phyloP scores from a whole-genome alignment of 1,284 basidiomycete species.

The Tausonia pullulans region DNA sequence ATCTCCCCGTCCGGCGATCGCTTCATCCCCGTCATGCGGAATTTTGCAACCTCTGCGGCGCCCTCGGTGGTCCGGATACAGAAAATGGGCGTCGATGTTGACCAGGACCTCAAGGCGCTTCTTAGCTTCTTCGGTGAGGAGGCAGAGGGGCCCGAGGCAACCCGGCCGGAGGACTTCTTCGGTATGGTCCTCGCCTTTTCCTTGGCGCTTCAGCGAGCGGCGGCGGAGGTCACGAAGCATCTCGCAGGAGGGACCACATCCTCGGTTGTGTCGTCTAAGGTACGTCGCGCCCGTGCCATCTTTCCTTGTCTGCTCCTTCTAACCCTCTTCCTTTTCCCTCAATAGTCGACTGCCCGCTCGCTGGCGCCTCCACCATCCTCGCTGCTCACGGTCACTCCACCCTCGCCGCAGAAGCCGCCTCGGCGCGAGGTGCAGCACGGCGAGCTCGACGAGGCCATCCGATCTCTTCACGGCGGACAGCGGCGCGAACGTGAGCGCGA shows the following conservation, averaged over 20 bases:
- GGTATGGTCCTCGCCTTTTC: slow-evolving; percentile 20
- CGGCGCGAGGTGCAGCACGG: slow-evolving; percentile 53
- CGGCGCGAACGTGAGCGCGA: slow-evolving; percentile 40
- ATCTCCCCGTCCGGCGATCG: slow-evolving; percentile 41
- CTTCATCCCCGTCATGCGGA: slow-evolving; percentile 57
- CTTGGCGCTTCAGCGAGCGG: slow-evolving; percentile 49
- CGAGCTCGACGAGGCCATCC: slow-evolving; percentile 67
- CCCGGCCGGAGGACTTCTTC: slow-evolving; percentile 70
- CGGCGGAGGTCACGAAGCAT: slow-evolving; percentile 52
- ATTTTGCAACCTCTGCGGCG: slow-evolving; percentile 46
- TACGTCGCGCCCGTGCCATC: neutral
- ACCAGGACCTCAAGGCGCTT: slow-evolving; percentile 48
- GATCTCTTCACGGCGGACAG: slow-evolving; percentile 58
- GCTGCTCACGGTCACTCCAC: slow-evolving; percentile 23
- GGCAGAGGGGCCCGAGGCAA: slow-evolving; percentile 42
- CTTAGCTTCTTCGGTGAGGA: slow-evolving; percentile 63
- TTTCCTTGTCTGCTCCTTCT: neutral
- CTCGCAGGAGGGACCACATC: slow-evolving; percentile 27
- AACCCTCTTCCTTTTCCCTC: slow-evolving; percentile 25
- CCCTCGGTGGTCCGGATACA: slow-evolving; percentile 51
- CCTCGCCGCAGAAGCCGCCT: slow-evolving; percentile 27
- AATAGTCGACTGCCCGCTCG: neutral
- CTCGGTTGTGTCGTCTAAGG: slow-evolving; percentile 16
- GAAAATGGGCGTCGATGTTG: slow-evolving; percentile 48
- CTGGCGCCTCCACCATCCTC: slow-evolving; percentile 23